A percentile compares a stretch with the other conserved stretches of the same genome.
These are phyloP conservation scores for Phytophthora colocasiae DNA, from an alignment of 352 stramenopile genomes.

Conservation along the genomic window DNA sequence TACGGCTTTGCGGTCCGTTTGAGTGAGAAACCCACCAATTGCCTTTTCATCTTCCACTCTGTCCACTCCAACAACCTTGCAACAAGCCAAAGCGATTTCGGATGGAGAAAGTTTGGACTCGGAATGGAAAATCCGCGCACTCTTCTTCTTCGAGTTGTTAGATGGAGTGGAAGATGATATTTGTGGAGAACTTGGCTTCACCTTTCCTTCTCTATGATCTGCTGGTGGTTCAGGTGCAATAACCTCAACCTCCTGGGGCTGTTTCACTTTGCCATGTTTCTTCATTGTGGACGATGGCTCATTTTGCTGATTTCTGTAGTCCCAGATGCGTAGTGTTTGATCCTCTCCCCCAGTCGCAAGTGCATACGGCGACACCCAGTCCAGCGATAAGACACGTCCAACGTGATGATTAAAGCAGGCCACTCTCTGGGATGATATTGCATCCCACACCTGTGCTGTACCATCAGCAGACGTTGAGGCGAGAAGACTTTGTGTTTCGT, in stretches of 20 bases:
- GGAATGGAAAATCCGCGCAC: constrained; percentile 36
- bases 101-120: constrained; percentile 16
- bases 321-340: constrained; percentile 73
- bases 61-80: constrained; percentile 7
- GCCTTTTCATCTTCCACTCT: constrained; percentile 1
- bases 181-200: not conserved
- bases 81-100: constrained; percentile 33
- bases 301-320: constrained; percentile 43
- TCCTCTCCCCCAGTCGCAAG: constrained; percentile 75
- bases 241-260: constrained; percentile 28
- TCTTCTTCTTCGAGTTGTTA: constrained; percentile 38
- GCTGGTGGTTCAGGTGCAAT: not conserved
- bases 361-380: constrained; percentile 53
- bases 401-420: constrained; percentile 55
- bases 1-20: constrained; percentile 15
- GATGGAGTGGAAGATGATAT: not conserved
- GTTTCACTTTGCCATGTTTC: constrained; percentile 37
- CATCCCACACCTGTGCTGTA: constrained; percentile 64
- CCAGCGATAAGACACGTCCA: constrained; percentile 61
- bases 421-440: constrained; percentile 21
- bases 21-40: constrained; percentile 12
- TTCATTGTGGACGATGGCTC: constrained; percentile 17
- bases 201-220: not conserved
- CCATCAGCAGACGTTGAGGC: constrained; percentile 66
- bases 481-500: constrained; percentile 27